phyloP scores from a whole-genome alignment of 1,284 basidiomycete genomes.

The Sutorius eximius region DNA sequence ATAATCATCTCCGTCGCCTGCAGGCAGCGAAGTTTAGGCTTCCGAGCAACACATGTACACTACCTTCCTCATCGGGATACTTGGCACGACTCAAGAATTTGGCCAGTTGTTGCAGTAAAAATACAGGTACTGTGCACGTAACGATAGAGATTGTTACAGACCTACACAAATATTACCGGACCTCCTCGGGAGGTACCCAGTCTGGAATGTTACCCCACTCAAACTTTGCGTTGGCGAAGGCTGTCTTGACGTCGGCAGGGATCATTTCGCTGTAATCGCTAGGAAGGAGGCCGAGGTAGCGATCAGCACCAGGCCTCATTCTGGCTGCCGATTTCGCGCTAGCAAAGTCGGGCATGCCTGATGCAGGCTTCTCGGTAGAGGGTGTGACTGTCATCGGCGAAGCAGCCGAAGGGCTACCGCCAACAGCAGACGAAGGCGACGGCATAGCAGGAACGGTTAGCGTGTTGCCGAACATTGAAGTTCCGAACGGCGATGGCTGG shows the following conservation, averaged over 20 bases:
- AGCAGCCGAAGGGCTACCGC: conserved; percentile 28
- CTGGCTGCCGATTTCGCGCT: conserved; percentile 40
- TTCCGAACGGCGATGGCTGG: conserved; percentile 20
- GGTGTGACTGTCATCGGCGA: conserved; percentile 29
- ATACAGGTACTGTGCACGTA: conserved; percentile 8
- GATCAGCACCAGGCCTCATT: conserved; percentile 45
- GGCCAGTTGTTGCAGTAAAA: not conserved
- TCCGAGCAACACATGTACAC: not conserved
- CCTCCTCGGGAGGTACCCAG: conserved; percentile 71
- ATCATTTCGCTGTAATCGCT: conserved; percentile 55
- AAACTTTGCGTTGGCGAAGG: conserved; percentile 64
- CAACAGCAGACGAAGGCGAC: conserved; percentile 20
- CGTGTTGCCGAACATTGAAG: conserved; percentile 10
- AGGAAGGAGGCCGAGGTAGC: conserved; percentile 60
- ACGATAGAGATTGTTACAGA: not conserved
- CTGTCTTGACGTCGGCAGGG: conserved; percentile 52
- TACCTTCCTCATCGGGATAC: conserved; percentile 18
- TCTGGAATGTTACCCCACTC: conserved; percentile 76
- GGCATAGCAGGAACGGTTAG: conserved; percentile 15
- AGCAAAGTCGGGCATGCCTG: conserved; percentile 46
- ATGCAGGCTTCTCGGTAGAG: conserved; percentile 22
- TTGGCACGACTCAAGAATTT: not conserved
- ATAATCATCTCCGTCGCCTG: conserved; percentile 12
- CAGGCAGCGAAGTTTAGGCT: not conserved
- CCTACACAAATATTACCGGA: conserved; percentile 39